phyloP scores from a whole-genome alignment of 306 rosid genomes.

The Acacia acuminata region DNA sequence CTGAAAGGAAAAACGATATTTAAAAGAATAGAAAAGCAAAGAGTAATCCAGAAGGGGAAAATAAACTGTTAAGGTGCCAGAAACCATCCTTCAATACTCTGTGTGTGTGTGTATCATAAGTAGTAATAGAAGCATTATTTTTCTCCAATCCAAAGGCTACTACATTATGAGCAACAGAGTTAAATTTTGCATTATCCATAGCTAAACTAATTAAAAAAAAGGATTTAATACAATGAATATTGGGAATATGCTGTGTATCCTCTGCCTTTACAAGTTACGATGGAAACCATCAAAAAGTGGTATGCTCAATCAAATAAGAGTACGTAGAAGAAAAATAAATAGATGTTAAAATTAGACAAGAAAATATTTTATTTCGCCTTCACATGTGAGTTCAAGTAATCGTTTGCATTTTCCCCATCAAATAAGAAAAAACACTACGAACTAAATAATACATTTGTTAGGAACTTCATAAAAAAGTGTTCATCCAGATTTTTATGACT shows the following conservation, averaged over 20 bases:
- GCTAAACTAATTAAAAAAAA: not conserved
- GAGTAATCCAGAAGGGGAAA: not conserved
- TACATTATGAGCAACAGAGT: not conserved
- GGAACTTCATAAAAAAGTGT: not conserved
- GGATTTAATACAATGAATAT: constrained; percentile 14
- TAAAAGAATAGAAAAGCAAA: constrained; percentile 12
- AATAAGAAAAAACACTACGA: not conserved
- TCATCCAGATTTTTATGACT: not conserved
- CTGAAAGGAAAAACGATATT: constrained; percentile 50
- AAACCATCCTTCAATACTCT: constrained; percentile 1
- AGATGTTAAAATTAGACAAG: not conserved
- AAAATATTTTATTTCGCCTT: constrained; percentile 9
- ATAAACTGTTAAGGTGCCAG: not conserved
- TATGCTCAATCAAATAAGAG: not conserved
- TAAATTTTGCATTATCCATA: constrained; percentile 11
- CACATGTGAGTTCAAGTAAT: constrained; percentile 5
- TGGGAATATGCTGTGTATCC: constrained; percentile 5
- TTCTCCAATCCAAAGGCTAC: not conserved
- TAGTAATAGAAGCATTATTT: not conserved
- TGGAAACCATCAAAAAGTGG: not conserved
- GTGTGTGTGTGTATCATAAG: not conserved
- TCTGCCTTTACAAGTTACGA: not conserved
- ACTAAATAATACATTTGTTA: not conserved
- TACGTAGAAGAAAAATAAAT: not conserved
- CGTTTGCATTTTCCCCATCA: not conserved